Conservation (phyloP, 345 rosid species). For the Salix arbutifolia region DNA sequence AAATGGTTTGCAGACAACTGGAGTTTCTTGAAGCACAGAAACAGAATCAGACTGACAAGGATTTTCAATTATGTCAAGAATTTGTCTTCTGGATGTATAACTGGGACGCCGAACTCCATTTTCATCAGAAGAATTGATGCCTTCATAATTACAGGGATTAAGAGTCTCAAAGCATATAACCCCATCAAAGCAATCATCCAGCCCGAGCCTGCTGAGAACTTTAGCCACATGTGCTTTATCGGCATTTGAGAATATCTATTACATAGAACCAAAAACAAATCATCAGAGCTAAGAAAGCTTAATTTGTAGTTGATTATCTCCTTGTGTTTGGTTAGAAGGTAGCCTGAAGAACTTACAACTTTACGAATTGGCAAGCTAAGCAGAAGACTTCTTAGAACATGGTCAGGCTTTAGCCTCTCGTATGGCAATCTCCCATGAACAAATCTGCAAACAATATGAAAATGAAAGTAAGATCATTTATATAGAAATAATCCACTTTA, state of each 20-base stretch:
- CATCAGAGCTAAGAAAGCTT: neutral
- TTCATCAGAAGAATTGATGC: neutral
- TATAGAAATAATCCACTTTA: neutral
- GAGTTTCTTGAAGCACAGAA: slow-evolving; percentile 6
- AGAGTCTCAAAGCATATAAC: slow-evolving; percentile 76
- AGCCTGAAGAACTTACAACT: slow-evolving; percentile 10
- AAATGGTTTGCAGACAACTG: slow-evolving; percentile 20
- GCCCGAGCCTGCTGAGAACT: slow-evolving; percentile 47
- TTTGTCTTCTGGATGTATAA: neutral
- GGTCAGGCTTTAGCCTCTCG: slow-evolving; percentile 23
- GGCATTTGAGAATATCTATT: slow-evolving; percentile 74
- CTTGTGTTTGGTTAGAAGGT: neutral
- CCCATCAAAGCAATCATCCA: slow-evolving; percentile 81
- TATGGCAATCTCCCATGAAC: slow-evolving; percentile 26
- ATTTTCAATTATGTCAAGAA: neutral
- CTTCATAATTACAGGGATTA: slow-evolving; percentile 33
- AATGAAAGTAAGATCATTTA: neutral
- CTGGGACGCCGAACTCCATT: neutral
- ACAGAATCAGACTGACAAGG: neutral
- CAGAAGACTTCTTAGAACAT: slow-evolving; percentile 15
- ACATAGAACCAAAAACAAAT: neutral
- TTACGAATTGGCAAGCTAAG: slow-evolving; percentile 18
- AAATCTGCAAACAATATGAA: neutral
- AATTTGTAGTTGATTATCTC: neutral
- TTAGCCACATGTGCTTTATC: slow-evolving; percentile 53